Conservation (phyloP, 1,139 yeast species). For the Protomyces lactucae-debilis region DNA sequence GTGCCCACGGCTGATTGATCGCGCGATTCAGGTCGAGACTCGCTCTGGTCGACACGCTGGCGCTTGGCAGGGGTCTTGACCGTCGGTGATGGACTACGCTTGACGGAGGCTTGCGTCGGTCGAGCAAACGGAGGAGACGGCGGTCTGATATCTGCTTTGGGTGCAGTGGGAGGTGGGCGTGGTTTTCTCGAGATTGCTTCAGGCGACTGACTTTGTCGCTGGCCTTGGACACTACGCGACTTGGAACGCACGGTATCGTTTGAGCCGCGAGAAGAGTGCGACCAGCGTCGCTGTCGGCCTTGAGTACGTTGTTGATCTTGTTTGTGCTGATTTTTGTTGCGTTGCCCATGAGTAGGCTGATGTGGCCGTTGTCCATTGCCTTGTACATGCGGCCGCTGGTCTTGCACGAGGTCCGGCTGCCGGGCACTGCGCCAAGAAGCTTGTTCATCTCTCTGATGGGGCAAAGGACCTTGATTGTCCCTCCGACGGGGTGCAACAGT, state of each 20-base stretch:
- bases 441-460: no score
- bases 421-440: no score
- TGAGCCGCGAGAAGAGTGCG: background rate
- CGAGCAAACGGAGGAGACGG: no score
- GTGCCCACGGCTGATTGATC: background rate
- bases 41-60: background rate
- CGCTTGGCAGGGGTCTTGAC: background rate
- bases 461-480: no score
- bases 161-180: background rate
- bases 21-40: background rate
- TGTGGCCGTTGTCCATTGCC: no score
- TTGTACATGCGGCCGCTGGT: no score
- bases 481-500: no score
- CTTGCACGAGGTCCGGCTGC: no score
- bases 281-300: background rate
- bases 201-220: conserved; percentile 1
- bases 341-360: no score
- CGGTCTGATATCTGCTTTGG: background rate
- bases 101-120: background rate
- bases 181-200: background rate
- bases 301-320: background rate
- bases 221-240: background rate
- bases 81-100: background rate
- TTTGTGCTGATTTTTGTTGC: background rate
- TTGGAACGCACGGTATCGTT: background rate